These are phyloP conservation scores for Boechera divaricarpa DNA, from an alignment of 345 rosid genomes.

Conservation along the genomic window DNA sequence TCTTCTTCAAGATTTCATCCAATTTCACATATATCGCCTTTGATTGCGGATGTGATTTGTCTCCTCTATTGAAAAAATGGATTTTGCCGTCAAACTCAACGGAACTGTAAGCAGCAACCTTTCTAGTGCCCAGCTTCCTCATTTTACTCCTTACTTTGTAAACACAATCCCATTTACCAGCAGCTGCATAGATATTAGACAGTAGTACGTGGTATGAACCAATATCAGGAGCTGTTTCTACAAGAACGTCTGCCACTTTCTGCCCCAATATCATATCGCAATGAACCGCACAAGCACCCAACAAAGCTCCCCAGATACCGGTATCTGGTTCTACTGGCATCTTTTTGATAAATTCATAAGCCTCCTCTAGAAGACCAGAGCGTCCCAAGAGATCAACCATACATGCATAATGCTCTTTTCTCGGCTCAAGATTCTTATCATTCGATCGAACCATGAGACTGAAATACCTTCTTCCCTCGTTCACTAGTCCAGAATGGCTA, in stretches of 20 bases:
- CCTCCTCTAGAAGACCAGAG: constrained; percentile 51
- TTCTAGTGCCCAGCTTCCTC: constrained; percentile 56
- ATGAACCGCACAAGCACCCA: constrained; percentile 59
- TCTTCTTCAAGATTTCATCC: constrained; percentile 50
- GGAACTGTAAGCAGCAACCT: constrained; percentile 62
- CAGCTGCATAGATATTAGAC: constrained; percentile 61
- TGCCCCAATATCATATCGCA: constrained; percentile 51
- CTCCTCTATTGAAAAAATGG: constrained; percentile 64
- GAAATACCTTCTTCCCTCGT: constrained; percentile 48
- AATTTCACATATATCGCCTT: constrained; percentile 52
- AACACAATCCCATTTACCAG: constrained; percentile 58
- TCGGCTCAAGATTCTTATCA: constrained; percentile 48
- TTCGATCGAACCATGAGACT: constrained; percentile 41
- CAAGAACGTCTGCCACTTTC: constrained; percentile 53
- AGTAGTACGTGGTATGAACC: constrained; percentile 56
- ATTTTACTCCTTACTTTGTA: constrained; percentile 53
- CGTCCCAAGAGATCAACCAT: constrained; percentile 60
- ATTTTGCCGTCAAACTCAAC: constrained; percentile 52
- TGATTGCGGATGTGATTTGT: constrained; percentile 59
- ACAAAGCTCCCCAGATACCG: constrained; percentile 56
- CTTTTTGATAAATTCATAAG: constrained; percentile 48
- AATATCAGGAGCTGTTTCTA: constrained; percentile 53
- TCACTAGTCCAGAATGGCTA: constrained; percentile 55
- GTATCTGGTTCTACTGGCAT: constrained; percentile 58
- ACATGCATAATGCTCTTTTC: constrained; percentile 57